Evolutionary conservation across 495 filamentous ascomycete species (phyloP).

Genomic region (Sabuloglossum arenarium): DNA sequence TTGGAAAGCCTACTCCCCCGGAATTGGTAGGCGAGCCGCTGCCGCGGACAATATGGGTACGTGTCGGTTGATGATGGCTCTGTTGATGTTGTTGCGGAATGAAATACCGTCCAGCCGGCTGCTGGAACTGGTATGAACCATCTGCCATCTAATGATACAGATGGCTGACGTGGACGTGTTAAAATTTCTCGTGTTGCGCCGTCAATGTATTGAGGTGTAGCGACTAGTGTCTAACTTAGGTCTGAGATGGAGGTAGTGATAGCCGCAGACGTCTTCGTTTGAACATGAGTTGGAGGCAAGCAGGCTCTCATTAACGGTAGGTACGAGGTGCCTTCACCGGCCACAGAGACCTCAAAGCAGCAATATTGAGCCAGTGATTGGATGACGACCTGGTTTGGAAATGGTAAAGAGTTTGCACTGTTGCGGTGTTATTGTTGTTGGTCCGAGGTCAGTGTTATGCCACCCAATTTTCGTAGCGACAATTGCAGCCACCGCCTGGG

Average conservation of each 20-base stretch:
- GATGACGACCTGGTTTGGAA: background rate
- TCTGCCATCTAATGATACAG: constrained; percentile 50
- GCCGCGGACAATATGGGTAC: constrained; percentile 31
- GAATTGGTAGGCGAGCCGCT: constrained; percentile 30
- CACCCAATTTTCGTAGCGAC: background rate
- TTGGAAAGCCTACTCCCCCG: constrained; percentile 18
- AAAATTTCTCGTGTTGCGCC: background rate
- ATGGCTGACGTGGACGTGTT: background rate
- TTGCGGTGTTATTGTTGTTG: background rate
- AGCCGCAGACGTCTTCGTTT: constrained; percentile 17
- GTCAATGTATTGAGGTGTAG: background rate
- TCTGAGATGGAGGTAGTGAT: constrained; percentile 12
- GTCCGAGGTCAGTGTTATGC: background rate
- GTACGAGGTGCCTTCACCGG: background rate
- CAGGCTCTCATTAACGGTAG: constrained; percentile 9
- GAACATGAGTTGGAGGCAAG: constrained; percentile 14
- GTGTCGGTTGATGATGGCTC: constrained; percentile 19
- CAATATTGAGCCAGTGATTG: background rate
- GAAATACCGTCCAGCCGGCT: constrained; percentile 45
- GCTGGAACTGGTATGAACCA: constrained; percentile 58
- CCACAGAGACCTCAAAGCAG: background rate
- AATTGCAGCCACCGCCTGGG: background rate
- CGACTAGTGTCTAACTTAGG: constrained; percentile 7
- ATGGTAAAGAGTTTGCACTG: background rate
- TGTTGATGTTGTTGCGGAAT: constrained; percentile 36